A percentile compares a stretch with the other conserved stretches of the same genome.
Conservation (phyloP, 2,329 filamentous ascomycete species). For the Penicillium capsulatum region DNA sequence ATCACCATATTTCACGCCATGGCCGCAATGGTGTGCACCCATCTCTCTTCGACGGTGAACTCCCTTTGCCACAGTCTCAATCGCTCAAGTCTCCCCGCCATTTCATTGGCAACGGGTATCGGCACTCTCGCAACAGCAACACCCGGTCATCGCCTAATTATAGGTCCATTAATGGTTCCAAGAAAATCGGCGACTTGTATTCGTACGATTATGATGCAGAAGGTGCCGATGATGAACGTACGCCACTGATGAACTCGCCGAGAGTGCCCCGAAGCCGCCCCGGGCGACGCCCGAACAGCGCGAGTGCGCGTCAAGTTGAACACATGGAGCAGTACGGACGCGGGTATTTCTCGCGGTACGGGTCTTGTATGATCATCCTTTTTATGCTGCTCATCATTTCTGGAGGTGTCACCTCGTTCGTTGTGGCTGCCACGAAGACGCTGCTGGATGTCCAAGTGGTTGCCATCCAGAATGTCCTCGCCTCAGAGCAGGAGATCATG, state of each 20-base stretch:
- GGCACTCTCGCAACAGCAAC: constrained; percentile 66
- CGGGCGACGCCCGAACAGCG: constrained; percentile 52
- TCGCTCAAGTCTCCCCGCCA: constrained; percentile 60
- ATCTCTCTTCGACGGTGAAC: constrained; percentile 72
- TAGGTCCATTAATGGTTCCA: constrained; percentile 43
- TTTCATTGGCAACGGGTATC: constrained; percentile 49
- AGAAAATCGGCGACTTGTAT: constrained; percentile 60
- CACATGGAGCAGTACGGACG: constrained; percentile 63
- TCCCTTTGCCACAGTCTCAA: constrained; percentile 63
- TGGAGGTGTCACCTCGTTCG: constrained; percentile 79
- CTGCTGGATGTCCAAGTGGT: constrained; percentile 73
- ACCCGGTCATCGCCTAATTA: constrained; percentile 56
- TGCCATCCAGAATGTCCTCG: constrained; percentile 82
- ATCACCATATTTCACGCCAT: constrained; percentile 77
- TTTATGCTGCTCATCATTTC: constrained; percentile 76
- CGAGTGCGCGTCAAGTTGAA: constrained; percentile 66
- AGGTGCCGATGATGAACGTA: constrained; percentile 80
- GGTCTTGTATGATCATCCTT: constrained; percentile 81
- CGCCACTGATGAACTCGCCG: constrained; percentile 67
- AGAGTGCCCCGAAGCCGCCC: constrained; percentile 57
- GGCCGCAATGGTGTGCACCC: constrained; percentile 65
- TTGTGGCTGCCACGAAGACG: constrained; percentile 87
- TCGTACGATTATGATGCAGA: constrained; percentile 79
- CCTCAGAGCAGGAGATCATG: constrained; percentile 92
- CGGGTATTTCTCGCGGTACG: constrained; percentile 68